Evolutionary conservation across 164 flowering plant species (phyloP), one percentile per base, ranked within the genome.

Genomic region (Nymphaea colorata): DNA sequence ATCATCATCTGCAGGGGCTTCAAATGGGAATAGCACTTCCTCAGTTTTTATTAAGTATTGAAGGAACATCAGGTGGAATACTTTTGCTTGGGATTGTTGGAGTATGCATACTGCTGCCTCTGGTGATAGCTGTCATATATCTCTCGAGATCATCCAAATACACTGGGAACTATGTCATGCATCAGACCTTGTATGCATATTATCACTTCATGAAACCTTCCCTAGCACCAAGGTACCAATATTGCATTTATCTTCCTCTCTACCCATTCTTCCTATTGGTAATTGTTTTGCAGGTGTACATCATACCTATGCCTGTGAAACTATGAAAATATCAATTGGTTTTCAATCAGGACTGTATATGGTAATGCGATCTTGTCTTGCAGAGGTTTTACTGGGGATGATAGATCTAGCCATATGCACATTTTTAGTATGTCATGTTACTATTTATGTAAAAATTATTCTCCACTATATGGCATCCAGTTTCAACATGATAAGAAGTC

Each of bases 11-110:
- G 64, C 80, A 91, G 98, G 98, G 98, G 8, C 78, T 94, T 73
- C 93, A 91, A 94, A 90, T 94, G 96, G 96, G 98, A 67, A 85
- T 94, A 69, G 98, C 98, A 64, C 96, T 94, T 47, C 98, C 98
- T 66, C 86, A 86, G 73, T 94, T 94, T 82, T 77, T 94, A 75
- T 78, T 94, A 36, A 82, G 90, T 76, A 83, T 85, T 75, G 97
- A 88, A 78, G 98, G 96, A n/a, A 85, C 96, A 79, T 91, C 95
- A 66, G 90, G 95, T 76, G 98, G 98, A 67, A 75, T 94, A 68
- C 84, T 94, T 64, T 69, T 94, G 43, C 87, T 90, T 61, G 88
- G 93, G 79, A 91, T 94, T 64, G 97, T 89, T 73, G 97, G 96
- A 67, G 83, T 89, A 64, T 88, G 97, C 72, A 94, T 94, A 78